Evolutionary conservation across 345 rosid species (phyloP), one percentile per base, ranked within the genome.

Genomic region (Salix viminalis): DNA sequence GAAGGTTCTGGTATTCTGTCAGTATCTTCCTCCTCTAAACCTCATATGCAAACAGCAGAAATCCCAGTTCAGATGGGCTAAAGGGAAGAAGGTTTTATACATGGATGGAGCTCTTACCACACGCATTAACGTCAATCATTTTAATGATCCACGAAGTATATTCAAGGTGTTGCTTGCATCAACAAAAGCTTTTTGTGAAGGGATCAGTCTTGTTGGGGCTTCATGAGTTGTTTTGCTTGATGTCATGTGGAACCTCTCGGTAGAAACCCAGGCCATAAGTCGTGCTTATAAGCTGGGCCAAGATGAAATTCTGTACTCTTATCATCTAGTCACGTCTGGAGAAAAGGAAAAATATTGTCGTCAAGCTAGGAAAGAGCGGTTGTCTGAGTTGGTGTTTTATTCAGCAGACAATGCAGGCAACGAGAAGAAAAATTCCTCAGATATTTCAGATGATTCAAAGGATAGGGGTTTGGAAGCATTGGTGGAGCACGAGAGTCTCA

Each of bases 161-260:
- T 75, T 89, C 13, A 90, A 85, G 84, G 92, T 95, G 71, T 44
- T 95, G 82, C 89, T 93, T 64, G 99, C 99, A 56, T 90, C 97
- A 7, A 90, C 83, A 39, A 88, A 60, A 81, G 94, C 99, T 5
- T 93, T 96, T 79, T 88, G 86, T 0, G 99, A 91, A 75, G 99
- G 99, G 15, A 95, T 93, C 39, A 88, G 78, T 78, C 92, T 95
- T 3, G 89, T 88, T 7, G 99, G 97, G 1, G 97, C 94, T 23
- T 95, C 99, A 1, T 86, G 99, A 79, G 96, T 93, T 30, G 83
- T 95, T 36, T 77, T 95, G 65, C 90, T 95, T 6, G 99, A 95
- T 65, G 95, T 91, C 4, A 87, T 87, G 23, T 93, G 99, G 97
- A 95, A 95, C 77, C 99, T 97, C 3, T 81, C 97, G 1, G 94